Evolutionary conservation across 2,329 filamentous ascomycete genomes (phyloP), one percentile per base, ranked within the genome.

Genomic region (Septoria petroselini): DNA sequence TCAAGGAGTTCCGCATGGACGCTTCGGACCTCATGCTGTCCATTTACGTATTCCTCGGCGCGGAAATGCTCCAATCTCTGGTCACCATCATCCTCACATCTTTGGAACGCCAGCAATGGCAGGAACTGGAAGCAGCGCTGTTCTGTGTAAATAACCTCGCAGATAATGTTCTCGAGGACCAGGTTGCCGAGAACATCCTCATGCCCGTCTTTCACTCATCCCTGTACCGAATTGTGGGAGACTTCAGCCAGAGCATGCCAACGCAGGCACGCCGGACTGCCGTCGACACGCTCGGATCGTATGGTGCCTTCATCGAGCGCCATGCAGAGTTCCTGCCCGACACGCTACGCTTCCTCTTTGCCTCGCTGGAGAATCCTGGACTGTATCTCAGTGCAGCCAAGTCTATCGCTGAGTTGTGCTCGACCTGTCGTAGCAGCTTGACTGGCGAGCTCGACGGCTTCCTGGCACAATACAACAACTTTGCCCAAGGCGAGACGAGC

Each of bases 21-120:
- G 83, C 91, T n/a, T 78, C 80, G 42, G 88, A 94, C 65, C 77
- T 93, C 42, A 73, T 93, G 21, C 82, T 89, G 58, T 82, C 85
- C 2, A 79, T 84, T 2, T 91, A 84, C 59, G 75, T 83, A 2
- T 64, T 73, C n/a, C 63, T 79, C 8, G 73, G 73, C 3, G 58
- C 58, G 8, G 66, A 70, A 11, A 62, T 79, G 55, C 70, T 78
- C 6, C 68, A 71, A 42, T 70, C 73, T 33, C 71, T 79, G 53
- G 69, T 76, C 34, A 62, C 71, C 23, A 68, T 76, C 41, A 67
- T 71, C 11, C 48, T 73, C 12, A 64, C 65, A 19, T 69, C 72
- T 8, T 60, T 78, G 7, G 60, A 69, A 18, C 55, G 61, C 6
- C 64, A 67, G 27, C 62, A 72, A 19, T 80, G 77, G 76, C 65